Evolutionary conservation across 495 filamentous ascomycete species (phyloP).

Genomic region (Symbiotaphrina buchneri): DNA sequence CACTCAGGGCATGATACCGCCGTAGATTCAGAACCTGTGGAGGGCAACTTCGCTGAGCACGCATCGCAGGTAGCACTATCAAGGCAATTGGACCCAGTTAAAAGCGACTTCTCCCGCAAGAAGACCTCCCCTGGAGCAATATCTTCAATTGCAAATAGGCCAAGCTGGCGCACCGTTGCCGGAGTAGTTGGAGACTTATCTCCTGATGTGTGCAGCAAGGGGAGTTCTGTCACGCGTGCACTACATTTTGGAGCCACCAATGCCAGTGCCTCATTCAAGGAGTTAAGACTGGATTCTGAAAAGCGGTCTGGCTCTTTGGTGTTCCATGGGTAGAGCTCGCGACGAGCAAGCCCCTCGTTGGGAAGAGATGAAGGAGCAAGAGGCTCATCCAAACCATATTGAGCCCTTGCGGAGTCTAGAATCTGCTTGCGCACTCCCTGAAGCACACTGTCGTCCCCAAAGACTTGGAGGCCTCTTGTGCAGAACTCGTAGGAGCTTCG

Average conservation of each 20-base stretch:
- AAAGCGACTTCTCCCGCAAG: slow-evolving; percentile 51
- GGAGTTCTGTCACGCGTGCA: slow-evolving; percentile 48
- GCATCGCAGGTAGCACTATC: slow-evolving; percentile 70
- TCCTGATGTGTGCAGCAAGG: slow-evolving; percentile 24
- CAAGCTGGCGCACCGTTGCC: slow-evolving; percentile 43
- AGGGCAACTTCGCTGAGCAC: slow-evolving; percentile 52
- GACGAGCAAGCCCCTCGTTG: slow-evolving; percentile 52
- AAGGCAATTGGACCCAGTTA: slow-evolving; percentile 64
- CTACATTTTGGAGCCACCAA: slow-evolving; percentile 43
- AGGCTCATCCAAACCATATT: background rate
- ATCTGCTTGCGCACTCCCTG: slow-evolving; percentile 5
- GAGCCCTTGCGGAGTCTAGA: slow-evolving; percentile 4
- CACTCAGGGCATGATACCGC: slow-evolving; percentile 39
- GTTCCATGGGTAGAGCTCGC: slow-evolving; percentile 93
- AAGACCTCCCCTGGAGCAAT: slow-evolving; percentile 58
- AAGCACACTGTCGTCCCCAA: slow-evolving; percentile 19
- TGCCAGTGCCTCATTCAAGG: slow-evolving; percentile 42
- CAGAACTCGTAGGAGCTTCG: slow-evolving; percentile 47
- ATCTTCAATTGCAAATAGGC: slow-evolving; percentile 69
- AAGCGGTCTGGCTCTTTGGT: slow-evolving; percentile 68
- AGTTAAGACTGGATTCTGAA: slow-evolving; percentile 35
- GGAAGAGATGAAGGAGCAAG: slow-evolving; percentile 16
- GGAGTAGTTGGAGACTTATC: slow-evolving; percentile 10
- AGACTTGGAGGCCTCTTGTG: slow-evolving; percentile 14
- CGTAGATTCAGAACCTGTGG: slow-evolving; percentile 4